Percentiles rank a stretch among this genome's conserved stretches.
phyloP scores from a whole-genome alignment of 306 rosid genomes.

The Gleditsia sinensis region DNA sequence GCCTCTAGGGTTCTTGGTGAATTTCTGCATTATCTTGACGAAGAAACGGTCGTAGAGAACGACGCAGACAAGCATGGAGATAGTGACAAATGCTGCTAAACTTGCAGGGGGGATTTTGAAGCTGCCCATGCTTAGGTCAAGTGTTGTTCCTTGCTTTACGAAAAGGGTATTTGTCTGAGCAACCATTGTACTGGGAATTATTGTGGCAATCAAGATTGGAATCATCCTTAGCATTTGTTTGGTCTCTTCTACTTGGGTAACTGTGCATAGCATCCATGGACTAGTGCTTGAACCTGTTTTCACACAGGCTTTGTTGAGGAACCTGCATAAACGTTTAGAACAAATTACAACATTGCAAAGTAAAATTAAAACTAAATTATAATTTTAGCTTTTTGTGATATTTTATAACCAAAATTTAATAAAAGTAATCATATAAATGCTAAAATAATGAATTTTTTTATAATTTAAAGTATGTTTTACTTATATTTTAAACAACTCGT shows the following conservation, averaged over 20 bases:
- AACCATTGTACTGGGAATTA: constrained; percentile 64
- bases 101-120: constrained; percentile 78
- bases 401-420: too few species aligned
- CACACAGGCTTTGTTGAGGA: constrained; percentile 71
- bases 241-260: constrained; percentile 86
- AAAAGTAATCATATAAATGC: too few species aligned
- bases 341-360: not conserved
- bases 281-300: constrained; percentile 38
- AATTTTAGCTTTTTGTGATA: too few species aligned
- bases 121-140: constrained; percentile 65
- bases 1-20: constrained; percentile 79
- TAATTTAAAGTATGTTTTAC: too few species aligned
- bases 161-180: constrained; percentile 68
- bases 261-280: constrained; percentile 71
- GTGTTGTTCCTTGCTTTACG: constrained; percentile 78
- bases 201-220: constrained; percentile 64
- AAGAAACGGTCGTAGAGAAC: constrained; percentile 67
- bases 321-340: constrained; percentile 43
- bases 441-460: too few species aligned
- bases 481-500: too few species aligned
- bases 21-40: constrained; percentile 45
- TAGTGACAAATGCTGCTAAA: constrained; percentile 62
- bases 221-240: constrained; percentile 81
- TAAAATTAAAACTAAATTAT: too few species aligned
- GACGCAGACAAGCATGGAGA: constrained; percentile 71